Percentiles rank a stretch among this genome's conserved stretches.
Conservation (phyloP, 1,139 yeast genomes). For the Debaryomyces robertsiae region DNA sequence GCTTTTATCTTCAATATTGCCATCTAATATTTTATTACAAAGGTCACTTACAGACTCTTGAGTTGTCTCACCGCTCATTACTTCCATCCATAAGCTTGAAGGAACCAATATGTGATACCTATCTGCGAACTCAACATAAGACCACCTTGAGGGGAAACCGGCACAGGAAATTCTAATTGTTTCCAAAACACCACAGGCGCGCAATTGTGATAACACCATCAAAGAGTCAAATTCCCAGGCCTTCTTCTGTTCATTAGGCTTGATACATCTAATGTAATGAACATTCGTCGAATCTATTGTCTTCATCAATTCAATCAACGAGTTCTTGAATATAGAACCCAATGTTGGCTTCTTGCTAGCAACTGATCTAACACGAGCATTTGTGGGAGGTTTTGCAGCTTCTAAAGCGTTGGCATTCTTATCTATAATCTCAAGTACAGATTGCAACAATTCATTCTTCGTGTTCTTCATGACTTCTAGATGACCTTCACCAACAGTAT, state of each 20-base stretch:
- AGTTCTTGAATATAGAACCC: slow-evolving; percentile 91
- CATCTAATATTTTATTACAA: slow-evolving; percentile 66
- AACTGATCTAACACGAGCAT: slow-evolving; percentile 29
- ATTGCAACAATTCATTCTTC: slow-evolving; percentile 62
- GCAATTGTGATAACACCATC: slow-evolving; percentile 91
- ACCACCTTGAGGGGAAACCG: slow-evolving; percentile 97
- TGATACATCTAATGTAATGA: slow-evolving; percentile 95
- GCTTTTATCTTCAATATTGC: slow-evolving; percentile 61
- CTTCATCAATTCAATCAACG: slow-evolving; percentile 88
- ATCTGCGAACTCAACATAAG: slow-evolving; percentile 89
- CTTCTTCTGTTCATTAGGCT: slow-evolving; percentile 89
- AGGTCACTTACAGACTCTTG: slow-evolving; percentile 62
- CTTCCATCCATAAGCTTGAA: slow-evolving; percentile 67
- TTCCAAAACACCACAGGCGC: slow-evolving; percentile 98
- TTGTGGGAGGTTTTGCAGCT: slow-evolving; percentile 45
- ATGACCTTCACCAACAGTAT: slow-evolving; percentile 95
- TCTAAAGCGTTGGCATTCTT: slow-evolving; percentile 58
- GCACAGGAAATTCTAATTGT: slow-evolving; percentile 96
- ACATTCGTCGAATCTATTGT: slow-evolving; percentile 94
- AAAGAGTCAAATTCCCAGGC: slow-evolving; percentile 97
- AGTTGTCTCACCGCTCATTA: slow-evolving; percentile 57
- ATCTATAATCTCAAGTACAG: slow-evolving; percentile 67
- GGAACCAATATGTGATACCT: slow-evolving; percentile 83
- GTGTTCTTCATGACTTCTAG: slow-evolving; percentile 78
- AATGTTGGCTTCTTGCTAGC: slow-evolving; percentile 85